These are phyloP conservation scores for Mycena olivaceomarginata DNA, from an alignment of 768 basidiomycete species.

Conservation along the genomic window DNA sequence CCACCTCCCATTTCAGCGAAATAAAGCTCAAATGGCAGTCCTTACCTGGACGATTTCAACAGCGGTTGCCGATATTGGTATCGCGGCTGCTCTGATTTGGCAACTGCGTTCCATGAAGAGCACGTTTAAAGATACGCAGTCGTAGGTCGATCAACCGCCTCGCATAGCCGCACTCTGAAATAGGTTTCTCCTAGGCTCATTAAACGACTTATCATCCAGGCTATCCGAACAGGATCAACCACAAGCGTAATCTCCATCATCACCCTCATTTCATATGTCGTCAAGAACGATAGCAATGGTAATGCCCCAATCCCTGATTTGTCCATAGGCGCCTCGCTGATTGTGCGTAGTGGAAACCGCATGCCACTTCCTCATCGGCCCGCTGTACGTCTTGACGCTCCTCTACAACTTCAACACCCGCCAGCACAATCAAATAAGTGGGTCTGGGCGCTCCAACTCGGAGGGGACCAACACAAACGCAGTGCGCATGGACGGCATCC, in stretches of 20 bases:
- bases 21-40: no score
- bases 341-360: background rate
- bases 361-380: background rate
- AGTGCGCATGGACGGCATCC: background rate
- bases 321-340: background rate
- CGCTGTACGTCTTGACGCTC: background rate
- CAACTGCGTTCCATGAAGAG: no score
- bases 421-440: background rate
- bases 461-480: background rate
- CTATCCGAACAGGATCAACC: background rate
- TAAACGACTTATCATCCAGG: background rate
- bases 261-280: background rate
- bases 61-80: no score
- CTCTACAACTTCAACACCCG: background rate
- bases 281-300: background rate
- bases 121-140: no score
- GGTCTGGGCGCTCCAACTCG: background rate
- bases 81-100: no score
- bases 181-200: background rate
- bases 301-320: background rate
- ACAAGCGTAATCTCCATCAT: background rate
- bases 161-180: background rate
- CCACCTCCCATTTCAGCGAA: no score
- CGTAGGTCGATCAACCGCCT: no score
- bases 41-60: no score